Evolutionary conservation across 805 yeast genomes (phyloP).

Genomic region (Candida suzukii): DNA sequence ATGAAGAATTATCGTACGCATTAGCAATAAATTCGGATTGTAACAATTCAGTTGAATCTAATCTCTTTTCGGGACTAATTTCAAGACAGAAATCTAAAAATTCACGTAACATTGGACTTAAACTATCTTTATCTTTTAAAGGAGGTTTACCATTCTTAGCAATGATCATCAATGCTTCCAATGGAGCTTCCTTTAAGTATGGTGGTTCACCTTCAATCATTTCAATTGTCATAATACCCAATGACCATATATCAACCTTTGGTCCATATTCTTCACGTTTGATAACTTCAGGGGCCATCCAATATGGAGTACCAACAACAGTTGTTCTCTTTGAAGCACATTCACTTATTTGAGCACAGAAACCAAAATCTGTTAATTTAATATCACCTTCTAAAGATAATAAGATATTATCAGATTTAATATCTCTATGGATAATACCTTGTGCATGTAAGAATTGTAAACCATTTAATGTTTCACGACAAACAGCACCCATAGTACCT

Average conservation of each 20-base stretch:
- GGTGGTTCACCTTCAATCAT: slow-evolving; percentile 88
- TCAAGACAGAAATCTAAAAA: slow-evolving; percentile 76
- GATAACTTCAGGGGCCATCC: slow-evolving; percentile 90
- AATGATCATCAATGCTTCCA: slow-evolving; percentile 67
- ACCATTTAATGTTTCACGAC: slow-evolving; percentile 85
- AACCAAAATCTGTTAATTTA: slow-evolving; percentile 79
- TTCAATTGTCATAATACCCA: slow-evolving; percentile 82
- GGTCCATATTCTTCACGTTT: slow-evolving; percentile 75
- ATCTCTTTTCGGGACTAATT: slow-evolving; percentile 78
- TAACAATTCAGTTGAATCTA: slow-evolving; percentile 68
- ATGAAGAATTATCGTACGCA: slow-evolving; percentile 52
- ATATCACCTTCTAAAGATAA: slow-evolving; percentile 80
- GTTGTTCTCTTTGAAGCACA: slow-evolving; percentile 70
- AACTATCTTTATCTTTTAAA: slow-evolving; percentile 63
- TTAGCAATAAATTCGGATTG: slow-evolving; percentile 56
- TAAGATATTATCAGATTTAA: slow-evolving; percentile 89
- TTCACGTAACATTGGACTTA: slow-evolving; percentile 56
- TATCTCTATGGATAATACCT: slow-evolving; percentile 93
- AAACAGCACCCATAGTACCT: slow-evolving; percentile 91
- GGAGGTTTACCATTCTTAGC: slow-evolving; percentile 81
- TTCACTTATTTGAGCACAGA: slow-evolving; percentile 75
- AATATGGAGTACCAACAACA: slow-evolving; percentile 84
- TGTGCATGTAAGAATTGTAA: slow-evolving; percentile 81
- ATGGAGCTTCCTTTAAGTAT: slow-evolving; percentile 71
- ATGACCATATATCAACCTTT: slow-evolving; percentile 77